A percentile compares a stretch with the other conserved stretches of the same genome.
Conservation (phyloP, 1,139 yeast species). For the Saccharomyces hybrid region DNA sequence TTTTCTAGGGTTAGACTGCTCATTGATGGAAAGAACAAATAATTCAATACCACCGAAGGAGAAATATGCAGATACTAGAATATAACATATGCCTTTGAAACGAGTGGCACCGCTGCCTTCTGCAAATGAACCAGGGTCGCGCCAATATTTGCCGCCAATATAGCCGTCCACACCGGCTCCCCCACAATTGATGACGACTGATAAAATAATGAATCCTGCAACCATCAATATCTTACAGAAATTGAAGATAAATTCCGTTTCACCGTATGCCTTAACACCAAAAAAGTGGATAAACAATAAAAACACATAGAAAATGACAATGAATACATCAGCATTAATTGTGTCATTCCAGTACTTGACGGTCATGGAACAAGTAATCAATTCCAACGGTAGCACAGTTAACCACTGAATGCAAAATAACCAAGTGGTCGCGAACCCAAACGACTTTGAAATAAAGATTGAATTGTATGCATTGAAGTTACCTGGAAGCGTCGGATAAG, state of each 20-base stretch:
- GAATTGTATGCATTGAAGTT: conserved; percentile 66
- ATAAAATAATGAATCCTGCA: conserved; percentile 54
- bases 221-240: conserved; percentile 52
- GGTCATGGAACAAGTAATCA: conserved; percentile 69
- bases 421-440: conserved; percentile 80
- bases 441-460: conserved; percentile 58
- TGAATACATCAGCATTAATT: conserved; percentile 58
- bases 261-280: conserved; percentile 69
- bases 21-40: conserved; percentile 82
- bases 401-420: conserved; percentile 76
- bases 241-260: conserved; percentile 58
- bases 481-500: conserved; percentile 68
- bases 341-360: conserved; percentile 56
- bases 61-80: conserved; percentile 77
- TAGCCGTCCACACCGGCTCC: conserved; percentile 57
- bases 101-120: conserved; percentile 15
- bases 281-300: conserved; percentile 50
- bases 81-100: conserved; percentile 75
- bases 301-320: conserved; percentile 51
- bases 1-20: conserved; percentile 68
- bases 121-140: conserved; percentile 48
- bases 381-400: conserved; percentile 66
- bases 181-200: conserved; percentile 53
- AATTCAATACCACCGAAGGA: conserved; percentile 79
- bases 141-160: conserved; percentile 57